Percentiles rank a stretch among this genome's conserved stretches.
Evolutionary conservation across 1,139 yeast genomes (phyloP).

Genomic region (Nakaseomyces bracarensis): DNA sequence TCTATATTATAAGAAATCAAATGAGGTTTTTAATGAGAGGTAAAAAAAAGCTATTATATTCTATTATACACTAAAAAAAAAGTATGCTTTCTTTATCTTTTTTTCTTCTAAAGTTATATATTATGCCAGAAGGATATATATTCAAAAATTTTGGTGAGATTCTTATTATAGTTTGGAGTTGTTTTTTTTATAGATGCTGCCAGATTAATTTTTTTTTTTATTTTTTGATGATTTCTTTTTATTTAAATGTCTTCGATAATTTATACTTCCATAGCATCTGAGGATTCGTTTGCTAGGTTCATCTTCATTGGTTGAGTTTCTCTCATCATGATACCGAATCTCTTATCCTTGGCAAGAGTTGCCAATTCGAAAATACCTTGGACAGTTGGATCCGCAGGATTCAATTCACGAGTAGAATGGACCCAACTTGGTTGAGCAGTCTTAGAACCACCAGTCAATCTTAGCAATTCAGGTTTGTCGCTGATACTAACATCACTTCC

Average conservation of each 20-base stretch:
- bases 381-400: slow-evolving; percentile 36
- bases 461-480: slow-evolving; percentile 52
- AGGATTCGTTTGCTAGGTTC: neutral
- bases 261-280: slow-evolving; percentile 6
- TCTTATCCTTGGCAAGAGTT: slow-evolving; percentile 51
- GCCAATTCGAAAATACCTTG: slow-evolving; percentile 48
- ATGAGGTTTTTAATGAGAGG: too few species aligned
- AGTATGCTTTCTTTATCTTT: neutral
- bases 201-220: too few species aligned
- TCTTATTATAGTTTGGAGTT: too few species aligned
- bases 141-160: too few species aligned
- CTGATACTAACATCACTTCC: slow-evolving; percentile 36
- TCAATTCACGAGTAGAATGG: slow-evolving; percentile 60
- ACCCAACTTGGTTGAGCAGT: slow-evolving; percentile 75
- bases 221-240: too few species aligned
- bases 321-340: slow-evolving; percentile 58
- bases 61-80: neutral
- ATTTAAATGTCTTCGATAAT: too few species aligned
- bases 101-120: neutral
- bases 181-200: too few species aligned
- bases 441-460: slow-evolving; percentile 72
- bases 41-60: neutral
- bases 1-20: neutral
- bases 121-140: slow-evolving; percentile 1
- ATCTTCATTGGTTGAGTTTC: slow-evolving; percentile 51